phyloP scores from a whole-genome alignment of 139 green algal species.

The Chlorella sorokiniana region DNA sequence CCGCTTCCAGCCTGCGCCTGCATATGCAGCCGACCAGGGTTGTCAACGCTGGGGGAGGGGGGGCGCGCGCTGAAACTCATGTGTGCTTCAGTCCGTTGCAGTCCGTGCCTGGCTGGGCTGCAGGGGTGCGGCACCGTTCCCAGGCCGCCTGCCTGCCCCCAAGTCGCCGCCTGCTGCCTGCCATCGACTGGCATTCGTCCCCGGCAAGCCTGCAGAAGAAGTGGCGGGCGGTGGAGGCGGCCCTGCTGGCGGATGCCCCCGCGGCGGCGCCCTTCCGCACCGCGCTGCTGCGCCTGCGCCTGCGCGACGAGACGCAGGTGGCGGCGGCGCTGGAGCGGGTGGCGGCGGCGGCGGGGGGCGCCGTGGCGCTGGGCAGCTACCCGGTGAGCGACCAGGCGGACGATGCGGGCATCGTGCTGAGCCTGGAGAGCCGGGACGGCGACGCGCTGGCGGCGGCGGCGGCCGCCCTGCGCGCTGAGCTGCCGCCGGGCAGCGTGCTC shows the following conservation, averaged over 20 bases:
- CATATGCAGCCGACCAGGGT: not conserved
- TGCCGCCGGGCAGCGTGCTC: not conserved
- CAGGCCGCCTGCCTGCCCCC: no score
- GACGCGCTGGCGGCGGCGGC: not conserved
- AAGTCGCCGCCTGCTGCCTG: no score
- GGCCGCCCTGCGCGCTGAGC: not conserved
- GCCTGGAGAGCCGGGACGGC: conserved; percentile 52
- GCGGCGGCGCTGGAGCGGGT: conserved; percentile 60
- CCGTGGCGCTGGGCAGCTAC: conserved; percentile 70
- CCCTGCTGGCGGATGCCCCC: conserved; percentile 46
- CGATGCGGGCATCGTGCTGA: conserved; percentile 57
- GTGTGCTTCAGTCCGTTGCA: no score
- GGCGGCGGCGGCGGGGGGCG: conserved; percentile 37
- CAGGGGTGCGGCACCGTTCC: no score
- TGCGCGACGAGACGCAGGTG: conserved; percentile 53
- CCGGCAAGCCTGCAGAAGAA: conserved; percentile 11
- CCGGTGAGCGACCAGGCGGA: conserved; percentile 58
- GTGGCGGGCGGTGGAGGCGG: conserved; percentile 44
- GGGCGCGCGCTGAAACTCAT: no score
- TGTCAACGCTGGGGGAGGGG: no score
- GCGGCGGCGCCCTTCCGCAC: conserved; percentile 64
- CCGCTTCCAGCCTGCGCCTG: not conserved
- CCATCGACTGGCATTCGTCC: no score
- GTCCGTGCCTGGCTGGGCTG: no score
- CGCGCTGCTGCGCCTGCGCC: conserved; percentile 50